phyloP scores from a whole-genome alignment of 2,329 filamentous ascomycete genomes.

The Aspergillus japonicus region DNA sequence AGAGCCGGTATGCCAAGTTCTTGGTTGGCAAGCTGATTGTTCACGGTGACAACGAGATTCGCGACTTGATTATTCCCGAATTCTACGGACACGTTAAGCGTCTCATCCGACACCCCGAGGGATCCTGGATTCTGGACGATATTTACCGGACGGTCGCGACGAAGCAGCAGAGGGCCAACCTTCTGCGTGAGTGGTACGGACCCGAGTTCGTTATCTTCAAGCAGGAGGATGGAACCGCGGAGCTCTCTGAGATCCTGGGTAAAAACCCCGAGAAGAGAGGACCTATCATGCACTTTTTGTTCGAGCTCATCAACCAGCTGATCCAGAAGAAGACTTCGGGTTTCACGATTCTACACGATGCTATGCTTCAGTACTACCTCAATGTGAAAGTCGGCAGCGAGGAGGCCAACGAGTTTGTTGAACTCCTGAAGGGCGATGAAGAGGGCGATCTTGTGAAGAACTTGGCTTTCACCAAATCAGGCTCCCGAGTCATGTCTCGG shows the following conservation, averaged over 20 bases:
- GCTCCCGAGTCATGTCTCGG: conserved; percentile 76
- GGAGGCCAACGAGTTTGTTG: conserved; percentile 82
- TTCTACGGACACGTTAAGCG: conserved; percentile 93
- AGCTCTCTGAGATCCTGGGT: conserved; percentile 73
- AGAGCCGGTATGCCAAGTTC: conserved; percentile 97
- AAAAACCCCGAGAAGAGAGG: conserved; percentile 79
- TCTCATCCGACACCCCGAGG: conserved; percentile 93
- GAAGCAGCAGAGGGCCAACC: conserved; percentile 75
- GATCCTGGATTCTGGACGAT: conserved; percentile 96
- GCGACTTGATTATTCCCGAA: conserved; percentile 85
- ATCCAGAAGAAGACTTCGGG: conserved; percentile 96
- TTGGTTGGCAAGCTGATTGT: conserved; percentile 92
- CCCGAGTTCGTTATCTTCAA: conserved; percentile 85
- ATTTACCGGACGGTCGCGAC: conserved; percentile 88
- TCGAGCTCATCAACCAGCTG: conserved; percentile 84
- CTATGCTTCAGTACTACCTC: conserved; percentile 94
- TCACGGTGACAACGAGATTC: conserved; percentile 83
- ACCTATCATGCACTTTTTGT: conserved; percentile 80
- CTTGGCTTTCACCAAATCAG: conserved; percentile 90
- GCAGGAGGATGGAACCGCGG: conserved; percentile 57
- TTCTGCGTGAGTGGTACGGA: conserved; percentile 95
- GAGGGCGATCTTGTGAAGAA: conserved; percentile 90
- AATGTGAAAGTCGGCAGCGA: conserved; percentile 73
- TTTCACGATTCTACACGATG: conserved; percentile 97
- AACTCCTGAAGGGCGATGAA: conserved; percentile 88